Base-by-base conservation (phyloP, 2,329 filamentous ascomycete genomes). In the Xylaria sp. region DNA sequence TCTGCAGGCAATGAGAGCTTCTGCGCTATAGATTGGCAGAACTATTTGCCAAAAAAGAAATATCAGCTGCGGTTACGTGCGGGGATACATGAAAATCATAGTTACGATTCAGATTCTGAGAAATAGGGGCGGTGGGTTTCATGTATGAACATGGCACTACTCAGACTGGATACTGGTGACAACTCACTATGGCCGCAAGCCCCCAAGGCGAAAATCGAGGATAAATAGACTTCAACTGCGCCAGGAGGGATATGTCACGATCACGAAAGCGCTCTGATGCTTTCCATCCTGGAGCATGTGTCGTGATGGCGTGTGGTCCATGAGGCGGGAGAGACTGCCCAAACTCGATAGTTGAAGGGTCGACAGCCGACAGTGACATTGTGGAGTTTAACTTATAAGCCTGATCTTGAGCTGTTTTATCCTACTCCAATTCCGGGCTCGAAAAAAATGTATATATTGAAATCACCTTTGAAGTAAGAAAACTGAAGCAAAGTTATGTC, bases 251-350 rank as follows among this genome's bases (percentile, higher is more conserved):
- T 33, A 65, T 70, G 59, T 85, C 83, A 17, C 83, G 83, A 7
- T 84, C 79, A 9, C 83, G 80, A 40, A 86, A 71, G 4, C 73
- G 73, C 53, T 79, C 71, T n/a, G 77, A 76, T 6, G 77, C 73
- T 6, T 82, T 77, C 84, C 84, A 86, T 28, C 81, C 81, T 0
- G 81, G 82, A 1, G 80, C 38, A 72, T 86, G 83, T 63, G 80
- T 77, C 60, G 85, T 83, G 76, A 86, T 80, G 67, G 81, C 82
- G 72, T 86, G 84, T 0, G 82, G 79, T 1, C 79, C 81, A 59
- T 84, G 79, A 1, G 84, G 84, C 0, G 84, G 84, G 3, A 84
- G 75, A 17, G 83, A 84, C 65, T 83, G 78, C 15, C 84, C 84
- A 44, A 83, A 79, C 58, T 67, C 66, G 61, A 67, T 36, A 7